phyloP scores from a whole-genome alignment of 1,139 yeast genomes.

The Yarrowia galli region DNA sequence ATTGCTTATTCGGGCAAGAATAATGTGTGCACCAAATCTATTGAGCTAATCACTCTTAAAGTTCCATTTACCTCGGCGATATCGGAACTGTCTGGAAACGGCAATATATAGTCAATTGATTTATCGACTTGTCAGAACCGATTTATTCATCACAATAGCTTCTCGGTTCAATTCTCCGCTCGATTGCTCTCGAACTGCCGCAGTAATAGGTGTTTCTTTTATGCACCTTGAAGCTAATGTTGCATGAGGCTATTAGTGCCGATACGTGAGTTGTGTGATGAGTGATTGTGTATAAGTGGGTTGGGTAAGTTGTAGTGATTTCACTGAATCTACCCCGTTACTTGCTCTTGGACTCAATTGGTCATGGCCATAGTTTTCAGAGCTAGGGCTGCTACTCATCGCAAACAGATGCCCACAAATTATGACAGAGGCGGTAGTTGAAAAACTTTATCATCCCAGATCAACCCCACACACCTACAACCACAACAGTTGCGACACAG shows the following conservation, averaged over 20 bases:
- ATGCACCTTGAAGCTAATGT: slow-evolving; percentile 6
- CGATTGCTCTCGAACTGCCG: slow-evolving; percentile 2
- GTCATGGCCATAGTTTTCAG: no score
- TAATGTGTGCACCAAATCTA: background rate
- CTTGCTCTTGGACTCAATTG: no score
- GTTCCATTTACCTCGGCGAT: background rate
- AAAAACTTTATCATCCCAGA: slow-evolving; percentile 27
- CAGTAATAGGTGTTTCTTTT: background rate
- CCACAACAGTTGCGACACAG: background rate
- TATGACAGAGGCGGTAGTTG: background rate
- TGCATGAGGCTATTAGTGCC: slow-evolving; percentile 20
- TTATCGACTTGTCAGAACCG: background rate
- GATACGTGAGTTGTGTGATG: background rate
- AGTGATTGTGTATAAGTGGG: background rate
- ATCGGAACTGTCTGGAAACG: background rate
- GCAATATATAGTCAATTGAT: background rate
- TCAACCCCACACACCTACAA: slow-evolving; percentile 17
- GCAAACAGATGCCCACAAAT: background rate
- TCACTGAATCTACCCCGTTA: no score
- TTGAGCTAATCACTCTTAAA: background rate
- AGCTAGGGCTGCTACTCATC: no score
- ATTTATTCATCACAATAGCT: background rate
- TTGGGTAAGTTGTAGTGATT: no score
- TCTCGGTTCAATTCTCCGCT: background rate
- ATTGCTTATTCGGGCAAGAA: background rate